Conservation (phyloP, 1,139 yeast genomes). For the Pneumocystis murina region DNA sequence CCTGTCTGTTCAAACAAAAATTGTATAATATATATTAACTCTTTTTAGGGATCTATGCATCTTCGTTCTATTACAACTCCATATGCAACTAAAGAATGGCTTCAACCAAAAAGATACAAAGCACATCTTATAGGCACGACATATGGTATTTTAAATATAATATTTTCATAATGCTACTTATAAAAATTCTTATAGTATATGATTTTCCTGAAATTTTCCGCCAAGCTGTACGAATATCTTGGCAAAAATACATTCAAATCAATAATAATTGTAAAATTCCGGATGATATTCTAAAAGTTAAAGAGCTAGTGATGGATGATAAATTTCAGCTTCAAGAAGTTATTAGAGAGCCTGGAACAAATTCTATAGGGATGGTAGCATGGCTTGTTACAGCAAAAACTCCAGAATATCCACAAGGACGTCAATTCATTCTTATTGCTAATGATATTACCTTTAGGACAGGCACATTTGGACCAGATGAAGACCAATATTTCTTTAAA, state of each 20-base stretch:
- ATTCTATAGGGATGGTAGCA: conserved; percentile 94
- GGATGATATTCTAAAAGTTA: conserved; percentile 60
- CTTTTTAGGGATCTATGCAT: conserved; percentile 73
- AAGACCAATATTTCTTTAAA: conserved; percentile 77
- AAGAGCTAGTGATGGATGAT: conserved; percentile 67
- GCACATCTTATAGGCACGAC: conserved; percentile 98
- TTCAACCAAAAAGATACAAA: conserved; percentile 95
- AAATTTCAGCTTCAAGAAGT: conserved; percentile 70
- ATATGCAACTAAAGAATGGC: conserved; percentile 92
- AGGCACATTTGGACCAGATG: conserved; percentile 98
- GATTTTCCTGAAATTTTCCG: conserved; percentile 98
- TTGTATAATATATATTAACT: not conserved
- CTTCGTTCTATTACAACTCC: conserved; percentile 90
- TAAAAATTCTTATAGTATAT: conserved; percentile 31
- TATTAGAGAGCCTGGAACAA: conserved; percentile 90
- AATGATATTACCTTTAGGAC: conserved; percentile 94
- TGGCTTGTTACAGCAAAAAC: conserved; percentile 83
- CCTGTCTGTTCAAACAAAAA: conserved; percentile 33
- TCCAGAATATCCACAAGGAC: conserved; percentile 93
- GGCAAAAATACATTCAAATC: conserved; percentile 43
- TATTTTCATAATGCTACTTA: not conserved
- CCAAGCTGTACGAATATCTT: conserved; percentile 71
- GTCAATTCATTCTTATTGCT: conserved; percentile 82
- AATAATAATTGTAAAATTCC: conserved; percentile 35
- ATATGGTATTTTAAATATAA: conserved; percentile 31